Evolutionary conservation across 768 basidiomycete species (phyloP).

Genomic region (Suillus clintonianus): DNA sequence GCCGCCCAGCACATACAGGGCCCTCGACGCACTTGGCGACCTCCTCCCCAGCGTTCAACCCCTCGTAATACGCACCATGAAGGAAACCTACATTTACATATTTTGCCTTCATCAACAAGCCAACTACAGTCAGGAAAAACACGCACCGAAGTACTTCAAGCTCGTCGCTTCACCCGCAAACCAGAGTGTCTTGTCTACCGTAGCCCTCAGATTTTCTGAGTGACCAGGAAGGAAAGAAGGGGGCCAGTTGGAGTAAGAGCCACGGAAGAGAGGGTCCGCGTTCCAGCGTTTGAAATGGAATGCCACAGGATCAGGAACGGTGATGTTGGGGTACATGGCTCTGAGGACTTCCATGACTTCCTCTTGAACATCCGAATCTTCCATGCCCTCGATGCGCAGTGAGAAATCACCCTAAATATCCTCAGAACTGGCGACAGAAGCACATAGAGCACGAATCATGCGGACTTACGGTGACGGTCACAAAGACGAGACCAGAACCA

Average conservation of each 20-base stretch:
- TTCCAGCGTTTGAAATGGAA: conserved; percentile 61
- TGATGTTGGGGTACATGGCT: conserved; percentile 57
- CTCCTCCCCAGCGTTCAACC: conserved; percentile 38
- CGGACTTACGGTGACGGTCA: conserved; percentile 27
- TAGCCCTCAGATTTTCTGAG: conserved; percentile 58
- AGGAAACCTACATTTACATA: conserved; percentile 43
- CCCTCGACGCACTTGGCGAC: conserved; percentile 45
- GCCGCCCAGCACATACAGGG: conserved; percentile 23
- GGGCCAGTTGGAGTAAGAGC: conserved; percentile 71
- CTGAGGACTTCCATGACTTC: conserved; percentile 61
- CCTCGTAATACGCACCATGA: conserved; percentile 62
- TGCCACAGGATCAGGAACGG: conserved; percentile 55
- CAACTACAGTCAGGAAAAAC: conserved; percentile 2
- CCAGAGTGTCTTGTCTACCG: conserved; percentile 51
- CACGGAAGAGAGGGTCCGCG: conserved; percentile 43
- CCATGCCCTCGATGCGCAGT: conserved; percentile 55
- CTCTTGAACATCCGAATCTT: conserved; percentile 44
- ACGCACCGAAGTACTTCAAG: conserved; percentile 56
- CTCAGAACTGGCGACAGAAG: background rate
- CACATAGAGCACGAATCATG: background rate
- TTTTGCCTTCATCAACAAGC: background rate
- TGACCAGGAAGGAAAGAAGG: conserved; percentile 56
- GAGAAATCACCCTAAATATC: conserved; percentile 59
- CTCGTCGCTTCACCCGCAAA: conserved; percentile 68
- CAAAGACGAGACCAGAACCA: conserved; percentile 50